Base-by-base conservation (phyloP, 257 asterid genomes). In the Solanum sejunctum region DNA sequence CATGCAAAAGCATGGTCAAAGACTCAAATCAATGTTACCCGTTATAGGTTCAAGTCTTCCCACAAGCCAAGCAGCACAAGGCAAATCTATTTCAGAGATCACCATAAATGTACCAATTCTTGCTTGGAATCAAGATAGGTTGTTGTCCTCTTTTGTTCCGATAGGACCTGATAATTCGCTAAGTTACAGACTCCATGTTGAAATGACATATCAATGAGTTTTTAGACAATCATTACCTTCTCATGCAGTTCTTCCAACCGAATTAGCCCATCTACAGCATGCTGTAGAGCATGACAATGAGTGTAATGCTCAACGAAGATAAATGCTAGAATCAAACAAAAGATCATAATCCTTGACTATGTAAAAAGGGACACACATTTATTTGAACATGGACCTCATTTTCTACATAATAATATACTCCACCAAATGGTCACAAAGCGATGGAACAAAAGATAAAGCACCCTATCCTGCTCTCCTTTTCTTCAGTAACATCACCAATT, bases 191-290 rank as follows among this genome's bases (percentile, higher is more conserved):
- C 2, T 66, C 21, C 82, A 83, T 51, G 61, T 51, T 82, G 82
- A 69, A 41, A 84, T 64, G 61, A 80, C 87, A 63, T 17, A 23
- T 69, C 71, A 82, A 64, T 70, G 60, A 86, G 88, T 84, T 73
- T 86, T 49, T 80, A 49, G 70, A 43, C 78, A 82, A 57, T 23
- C 49, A 36, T 80, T 85, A 93, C 99, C 98, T 95, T 93, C 84
- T 87, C 89, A 26, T 97, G 95, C 85, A 96, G 85, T 85, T 92
- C 99, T 88, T 96, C 99, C 90, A 96, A 87, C 78, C 97, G 91
- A 80, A 96, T 93, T 89, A 98, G 94, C 89, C 94, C 99, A 93
- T 96, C 99, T 70, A 98, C 98, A 78, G 98, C 49, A 45, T 45
- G 49, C 10, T 45, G 49, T 7, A 45, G 49, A 45, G 8, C 10